Evolutionary conservation across 495 filamentous ascomycete genomes (phyloP).

Genomic region (Zalerion maritima): DNA sequence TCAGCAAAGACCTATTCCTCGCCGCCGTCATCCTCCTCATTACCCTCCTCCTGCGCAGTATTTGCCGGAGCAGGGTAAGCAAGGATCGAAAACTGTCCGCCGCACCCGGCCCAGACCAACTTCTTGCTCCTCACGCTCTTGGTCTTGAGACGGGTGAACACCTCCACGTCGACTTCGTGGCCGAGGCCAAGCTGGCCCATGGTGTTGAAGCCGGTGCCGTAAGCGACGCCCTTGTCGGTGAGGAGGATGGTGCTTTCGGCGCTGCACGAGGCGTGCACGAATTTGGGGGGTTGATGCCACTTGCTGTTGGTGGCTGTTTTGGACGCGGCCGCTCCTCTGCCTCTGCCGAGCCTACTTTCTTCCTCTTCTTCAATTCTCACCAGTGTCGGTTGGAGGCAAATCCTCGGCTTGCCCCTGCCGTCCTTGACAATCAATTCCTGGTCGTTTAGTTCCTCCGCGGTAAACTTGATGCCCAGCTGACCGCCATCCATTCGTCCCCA

Average conservation of each 20-base stretch:
- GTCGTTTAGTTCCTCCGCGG: slow-evolving; percentile 22
- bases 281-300: too few species aligned
- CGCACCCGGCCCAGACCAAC: slow-evolving; percentile 43
- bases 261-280: slow-evolving; percentile 29
- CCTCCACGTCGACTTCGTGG: slow-evolving; percentile 37
- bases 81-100: slow-evolving; percentile 53
- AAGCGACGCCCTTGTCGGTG: slow-evolving; percentile 40
- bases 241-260: slow-evolving; percentile 47
- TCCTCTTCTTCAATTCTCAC: slow-evolving; percentile 15
- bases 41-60: too few species aligned
- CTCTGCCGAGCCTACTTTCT: too few species aligned
- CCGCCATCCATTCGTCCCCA: slow-evolving; percentile 48
- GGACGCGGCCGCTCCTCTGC: too few species aligned
- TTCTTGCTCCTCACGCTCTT: slow-evolving; percentile 40
- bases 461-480: slow-evolving; percentile 41
- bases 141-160: slow-evolving; percentile 44
- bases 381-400: slow-evolving; percentile 37
- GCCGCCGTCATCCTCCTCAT: too few species aligned
- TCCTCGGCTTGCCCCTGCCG: slow-evolving; percentile 33
- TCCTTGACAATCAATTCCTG: slow-evolving; percentile 35
- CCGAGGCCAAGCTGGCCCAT: slow-evolving; percentile 51
- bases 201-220: slow-evolving; percentile 47
- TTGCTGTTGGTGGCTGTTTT: too few species aligned
- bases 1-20: too few species aligned
- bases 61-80: too few species aligned